Conservation (phyloP, 2,329 filamentous ascomycete genomes). For the Arthrobotrys pseudoclavata region DNA sequence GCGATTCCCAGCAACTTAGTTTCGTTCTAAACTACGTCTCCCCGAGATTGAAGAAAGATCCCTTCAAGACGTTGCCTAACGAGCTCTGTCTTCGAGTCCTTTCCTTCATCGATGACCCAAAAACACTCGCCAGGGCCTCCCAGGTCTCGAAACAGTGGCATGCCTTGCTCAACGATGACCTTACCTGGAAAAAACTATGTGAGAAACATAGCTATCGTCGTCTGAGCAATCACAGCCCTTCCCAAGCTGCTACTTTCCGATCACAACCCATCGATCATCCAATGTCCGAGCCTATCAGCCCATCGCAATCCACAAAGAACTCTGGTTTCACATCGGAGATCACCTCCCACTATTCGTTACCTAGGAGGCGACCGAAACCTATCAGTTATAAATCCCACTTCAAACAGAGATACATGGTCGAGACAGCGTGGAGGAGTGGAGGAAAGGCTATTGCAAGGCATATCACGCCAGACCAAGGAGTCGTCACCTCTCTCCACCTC, state of each 20-base stretch:
- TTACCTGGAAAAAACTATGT: slow-evolving; percentile 97
- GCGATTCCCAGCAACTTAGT: slow-evolving; percentile 93
- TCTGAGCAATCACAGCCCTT: slow-evolving; percentile 62
- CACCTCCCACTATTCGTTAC: slow-evolving; percentile 62
- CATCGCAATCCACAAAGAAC: slow-evolving; percentile 46
- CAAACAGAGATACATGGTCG: slow-evolving; percentile 96
- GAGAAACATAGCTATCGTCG: slow-evolving; percentile 90
- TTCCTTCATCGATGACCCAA: slow-evolving; percentile 96
- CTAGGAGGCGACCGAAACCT: slow-evolving; percentile 73
- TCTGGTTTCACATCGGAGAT: slow-evolving; percentile 64
- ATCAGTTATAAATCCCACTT: slow-evolving; percentile 96
- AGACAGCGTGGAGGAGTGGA: slow-evolving; percentile 94
- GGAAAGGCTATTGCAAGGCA: slow-evolving; percentile 86
- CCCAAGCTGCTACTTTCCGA: slow-evolving; percentile 55
- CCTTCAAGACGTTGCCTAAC: slow-evolving; percentile 90
- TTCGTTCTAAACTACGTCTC: slow-evolving; percentile 97
- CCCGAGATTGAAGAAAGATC: slow-evolving; percentile 93
- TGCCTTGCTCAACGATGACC: slow-evolving; percentile 92
- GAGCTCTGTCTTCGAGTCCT: slow-evolving; percentile 92
- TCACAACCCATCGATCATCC: slow-evolving; percentile 50
- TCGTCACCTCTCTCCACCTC: slow-evolving; percentile 94
- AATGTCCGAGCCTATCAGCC: slow-evolving; percentile 49
- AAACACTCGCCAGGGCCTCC: slow-evolving; percentile 89
- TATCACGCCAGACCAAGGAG: slow-evolving; percentile 95
- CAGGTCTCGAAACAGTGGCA: slow-evolving; percentile 97